These are phyloP conservation scores for Aspergillus kassunensis DNA, from an alignment of 495 filamentous ascomycete genomes.

Conservation along the genomic window DNA sequence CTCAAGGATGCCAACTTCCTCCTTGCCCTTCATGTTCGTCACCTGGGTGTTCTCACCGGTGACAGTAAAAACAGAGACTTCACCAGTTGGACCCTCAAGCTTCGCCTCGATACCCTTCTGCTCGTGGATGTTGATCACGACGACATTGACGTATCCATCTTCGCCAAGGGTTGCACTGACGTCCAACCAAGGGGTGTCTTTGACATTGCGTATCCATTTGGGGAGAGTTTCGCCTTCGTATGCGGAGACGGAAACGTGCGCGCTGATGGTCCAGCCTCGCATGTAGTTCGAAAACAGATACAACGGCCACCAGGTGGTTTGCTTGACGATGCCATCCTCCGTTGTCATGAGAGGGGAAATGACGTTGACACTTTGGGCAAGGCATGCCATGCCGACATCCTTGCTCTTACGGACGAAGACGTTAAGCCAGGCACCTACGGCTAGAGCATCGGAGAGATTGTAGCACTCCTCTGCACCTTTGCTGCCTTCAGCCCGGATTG, in stretches of 20 bases:
- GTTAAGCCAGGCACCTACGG: constrained; percentile 71
- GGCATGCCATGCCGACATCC: constrained; percentile 74
- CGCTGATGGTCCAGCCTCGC: constrained; percentile 62
- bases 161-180: constrained; percentile 61
- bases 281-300: constrained; percentile 69
- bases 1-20: constrained; percentile 58
- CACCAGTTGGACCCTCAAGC: constrained; percentile 48
- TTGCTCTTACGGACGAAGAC: constrained; percentile 73
- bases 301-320: constrained; percentile 76
- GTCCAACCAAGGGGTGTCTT: constrained; percentile 69
- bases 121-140: constrained; percentile 66
- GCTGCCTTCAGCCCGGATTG: constrained; percentile 64
- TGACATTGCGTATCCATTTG: constrained; percentile 56
- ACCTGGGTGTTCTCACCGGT: constrained; percentile 49
- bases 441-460: constrained; percentile 71
- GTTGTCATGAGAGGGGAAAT: constrained; percentile 74
- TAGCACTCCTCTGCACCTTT: constrained; percentile 66
- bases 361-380: constrained; percentile 76
- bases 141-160: constrained; percentile 58
- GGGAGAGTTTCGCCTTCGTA: constrained; percentile 65
- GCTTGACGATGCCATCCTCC: constrained; percentile 57
- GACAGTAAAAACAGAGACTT: constrained; percentile 56
- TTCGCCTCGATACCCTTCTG: constrained; percentile 51
- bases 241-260: constrained; percentile 53
- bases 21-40: constrained; percentile 56